A percentile compares a stretch with the other conserved stretches of the same genome.
These are phyloP conservation scores for Oryza longistaminata DNA, from an alignment of 176 grass and related monocot species.

Conservation along the genomic window DNA sequence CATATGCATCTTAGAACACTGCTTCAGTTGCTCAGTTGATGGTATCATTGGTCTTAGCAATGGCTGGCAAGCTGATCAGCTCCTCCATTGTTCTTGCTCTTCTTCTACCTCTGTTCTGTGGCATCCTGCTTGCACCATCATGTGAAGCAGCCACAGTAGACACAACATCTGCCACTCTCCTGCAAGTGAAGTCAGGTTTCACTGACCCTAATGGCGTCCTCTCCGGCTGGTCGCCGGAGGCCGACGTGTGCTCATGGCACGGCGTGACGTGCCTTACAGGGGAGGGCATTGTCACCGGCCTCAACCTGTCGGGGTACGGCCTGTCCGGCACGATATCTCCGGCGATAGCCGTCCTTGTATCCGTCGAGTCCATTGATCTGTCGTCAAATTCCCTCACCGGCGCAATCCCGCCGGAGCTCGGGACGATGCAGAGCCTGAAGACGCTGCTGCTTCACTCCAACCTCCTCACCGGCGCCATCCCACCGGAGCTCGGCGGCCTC, in stretches of 20 bases:
- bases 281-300: slow-evolving; percentile 44
- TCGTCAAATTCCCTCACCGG: slow-evolving; percentile 85
- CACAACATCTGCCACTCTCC: slow-evolving; percentile 38
- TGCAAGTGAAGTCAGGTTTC: slow-evolving; percentile 65
- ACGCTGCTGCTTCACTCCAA: slow-evolving; percentile 85
- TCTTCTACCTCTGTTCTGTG: slow-evolving; percentile 33
- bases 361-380: slow-evolving; percentile 68
- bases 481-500: slow-evolving; percentile 71
- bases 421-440: slow-evolving; percentile 66
- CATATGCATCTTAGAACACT: background rate
- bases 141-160: slow-evolving; percentile 33
- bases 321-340: slow-evolving; percentile 63
- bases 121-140: slow-evolving; percentile 32
- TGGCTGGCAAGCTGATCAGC: slow-evolving; percentile 32
- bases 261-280: slow-evolving; percentile 55
- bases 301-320: slow-evolving; percentile 70
- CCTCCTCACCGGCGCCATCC: slow-evolving; percentile 61
- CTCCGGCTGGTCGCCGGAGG: slow-evolving; percentile 56
- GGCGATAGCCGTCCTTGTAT: slow-evolving; percentile 46
- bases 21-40: background rate
- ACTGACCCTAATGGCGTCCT: slow-evolving; percentile 54
- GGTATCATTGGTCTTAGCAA: slow-evolving; percentile 33
- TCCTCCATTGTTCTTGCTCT: slow-evolving; percentile 30
- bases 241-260: slow-evolving; percentile 70
- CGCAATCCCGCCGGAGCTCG: slow-evolving; percentile 59